Percentiles rank a stretch among this genome's conserved stretches.
These are phyloP conservation scores for Rhizopogon vinicolor DNA, from an alignment of 768 basidiomycete species.

Conservation along the genomic window DNA sequence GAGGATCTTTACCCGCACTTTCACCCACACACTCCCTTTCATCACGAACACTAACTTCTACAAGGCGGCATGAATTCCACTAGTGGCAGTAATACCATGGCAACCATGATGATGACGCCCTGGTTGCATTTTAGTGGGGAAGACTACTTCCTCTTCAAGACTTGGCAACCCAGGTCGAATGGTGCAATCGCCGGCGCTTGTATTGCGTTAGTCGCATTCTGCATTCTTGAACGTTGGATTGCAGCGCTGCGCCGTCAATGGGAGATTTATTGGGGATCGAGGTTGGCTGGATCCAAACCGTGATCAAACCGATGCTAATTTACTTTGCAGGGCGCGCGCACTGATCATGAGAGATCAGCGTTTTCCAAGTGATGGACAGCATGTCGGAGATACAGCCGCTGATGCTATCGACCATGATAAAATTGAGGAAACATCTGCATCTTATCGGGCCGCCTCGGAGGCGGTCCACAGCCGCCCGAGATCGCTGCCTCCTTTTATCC, in stretches of 20 bases:
- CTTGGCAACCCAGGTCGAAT: constrained; percentile 61
- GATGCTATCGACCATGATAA: not conserved
- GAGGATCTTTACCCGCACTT: not conserved
- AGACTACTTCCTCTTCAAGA: constrained; percentile 62
- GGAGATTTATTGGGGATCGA: constrained; percentile 54
- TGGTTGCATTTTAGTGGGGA: constrained; percentile 67
- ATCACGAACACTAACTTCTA: too few species aligned
- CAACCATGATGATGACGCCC: constrained; percentile 48
- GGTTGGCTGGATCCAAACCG: constrained; percentile 32
- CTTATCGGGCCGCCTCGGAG: not conserved
- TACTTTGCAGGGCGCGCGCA: constrained; percentile 7
- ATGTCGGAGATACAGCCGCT: not conserved
- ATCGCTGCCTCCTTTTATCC: constrained; percentile 56
- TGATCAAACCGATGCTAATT: not conserved
- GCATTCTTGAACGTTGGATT: constrained; percentile 68
- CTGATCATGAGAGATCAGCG: constrained; percentile 1
- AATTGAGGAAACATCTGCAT: constrained; percentile 6
- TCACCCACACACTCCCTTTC: too few species aligned
- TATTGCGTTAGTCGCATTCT: constrained; percentile 63
- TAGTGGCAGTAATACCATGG: constrained; percentile 3
- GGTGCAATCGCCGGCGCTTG: constrained; percentile 76
- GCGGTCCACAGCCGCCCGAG: constrained; percentile 26
- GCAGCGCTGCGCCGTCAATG: constrained; percentile 48
- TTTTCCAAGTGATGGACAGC: not conserved
- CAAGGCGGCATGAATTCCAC: constrained; percentile 7